phyloP scores from a whole-genome alignment of 331 rosid species.

The Cydonia oblonga region DNA sequence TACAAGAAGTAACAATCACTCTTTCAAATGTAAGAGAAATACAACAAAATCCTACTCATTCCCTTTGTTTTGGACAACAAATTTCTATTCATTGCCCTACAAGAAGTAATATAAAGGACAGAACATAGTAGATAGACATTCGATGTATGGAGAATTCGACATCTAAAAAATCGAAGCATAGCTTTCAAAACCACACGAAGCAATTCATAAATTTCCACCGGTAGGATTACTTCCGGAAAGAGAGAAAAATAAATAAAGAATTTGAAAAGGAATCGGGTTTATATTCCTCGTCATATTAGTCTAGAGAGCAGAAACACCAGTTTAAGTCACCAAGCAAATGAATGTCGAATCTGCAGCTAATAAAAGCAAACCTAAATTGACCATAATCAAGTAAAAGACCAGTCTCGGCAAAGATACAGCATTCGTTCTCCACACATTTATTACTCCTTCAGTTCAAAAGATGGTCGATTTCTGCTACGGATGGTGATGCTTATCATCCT shows the following conservation, averaged over 20 bases:
- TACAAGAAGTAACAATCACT: too few species aligned
- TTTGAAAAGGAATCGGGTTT: background rate
- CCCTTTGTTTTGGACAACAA: background rate
- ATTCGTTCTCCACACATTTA: slow-evolving; percentile 9
- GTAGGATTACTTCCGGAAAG: background rate
- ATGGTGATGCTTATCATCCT: slow-evolving; percentile 49
- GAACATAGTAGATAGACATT: background rate
- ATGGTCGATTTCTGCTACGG: slow-evolving; percentile 24
- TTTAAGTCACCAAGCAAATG: background rate
- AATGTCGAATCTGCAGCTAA: background rate
- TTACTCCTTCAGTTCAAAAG: slow-evolving; percentile 22
- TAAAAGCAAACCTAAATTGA: slow-evolving; percentile 1
- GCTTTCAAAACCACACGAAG: background rate
- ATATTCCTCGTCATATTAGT: background rate
- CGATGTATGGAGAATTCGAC: background rate
- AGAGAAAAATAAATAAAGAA: background rate
- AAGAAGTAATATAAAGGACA: background rate
- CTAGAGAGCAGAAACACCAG: background rate
- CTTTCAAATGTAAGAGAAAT: too few species aligned
- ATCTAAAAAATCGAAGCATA: background rate
- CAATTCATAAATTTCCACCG: background rate
- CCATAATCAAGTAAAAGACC: slow-evolving; percentile 9
- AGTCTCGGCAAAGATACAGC: slow-evolving; percentile 28
- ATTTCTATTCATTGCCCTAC: background rate
- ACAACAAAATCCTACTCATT: background rate